Evolutionary conservation across 768 basidiomycete genomes (phyloP).

Genomic region (Mycena galopus): DNA sequence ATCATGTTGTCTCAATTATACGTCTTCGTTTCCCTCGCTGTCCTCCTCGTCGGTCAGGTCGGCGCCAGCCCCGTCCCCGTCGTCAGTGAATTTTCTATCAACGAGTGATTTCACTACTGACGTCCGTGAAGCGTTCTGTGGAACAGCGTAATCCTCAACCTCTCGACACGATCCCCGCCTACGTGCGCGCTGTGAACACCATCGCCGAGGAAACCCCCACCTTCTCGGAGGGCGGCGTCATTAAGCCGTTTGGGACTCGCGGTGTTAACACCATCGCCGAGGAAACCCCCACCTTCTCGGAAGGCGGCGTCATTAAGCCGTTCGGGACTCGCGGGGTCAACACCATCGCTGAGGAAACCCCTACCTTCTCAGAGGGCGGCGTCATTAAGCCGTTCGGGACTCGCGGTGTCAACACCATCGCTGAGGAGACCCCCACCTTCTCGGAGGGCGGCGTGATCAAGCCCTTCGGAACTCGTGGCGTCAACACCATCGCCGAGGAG

Average conservation of each 20-base stretch:
- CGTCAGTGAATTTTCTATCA: constrained; percentile 44
- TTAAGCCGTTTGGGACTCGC: neutral
- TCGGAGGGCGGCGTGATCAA: neutral
- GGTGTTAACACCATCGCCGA: neutral
- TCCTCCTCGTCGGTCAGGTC: constrained; percentile 60
- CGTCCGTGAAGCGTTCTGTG: constrained; percentile 36
- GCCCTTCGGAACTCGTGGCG: constrained; percentile 49
- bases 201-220: neutral
- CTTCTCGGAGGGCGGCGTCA: neutral
- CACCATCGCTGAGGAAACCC: constrained; percentile 32
- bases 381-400: constrained; percentile 40
- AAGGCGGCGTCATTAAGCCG: neutral
- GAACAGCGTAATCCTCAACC: constrained; percentile 48
- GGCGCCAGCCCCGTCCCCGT: constrained; percentile 59
- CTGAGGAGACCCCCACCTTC: constrained; percentile 34
- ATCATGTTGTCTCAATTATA: constrained; percentile 62
- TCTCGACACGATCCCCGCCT: constrained; percentile 59
- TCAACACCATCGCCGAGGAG: constrained; percentile 26
- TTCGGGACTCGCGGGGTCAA: constrained; percentile 41
- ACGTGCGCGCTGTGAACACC: constrained; percentile 47
- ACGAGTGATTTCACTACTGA: neutral
- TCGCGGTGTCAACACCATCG: constrained; percentile 21
- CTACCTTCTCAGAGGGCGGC: constrained; percentile 46
- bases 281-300: neutral
- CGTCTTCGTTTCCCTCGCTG: constrained; percentile 54